These are phyloP conservation scores for Chrysoporthe austroafricana DNA, from an alignment of 2,329 filamentous ascomycete species.

Conservation along the genomic window DNA sequence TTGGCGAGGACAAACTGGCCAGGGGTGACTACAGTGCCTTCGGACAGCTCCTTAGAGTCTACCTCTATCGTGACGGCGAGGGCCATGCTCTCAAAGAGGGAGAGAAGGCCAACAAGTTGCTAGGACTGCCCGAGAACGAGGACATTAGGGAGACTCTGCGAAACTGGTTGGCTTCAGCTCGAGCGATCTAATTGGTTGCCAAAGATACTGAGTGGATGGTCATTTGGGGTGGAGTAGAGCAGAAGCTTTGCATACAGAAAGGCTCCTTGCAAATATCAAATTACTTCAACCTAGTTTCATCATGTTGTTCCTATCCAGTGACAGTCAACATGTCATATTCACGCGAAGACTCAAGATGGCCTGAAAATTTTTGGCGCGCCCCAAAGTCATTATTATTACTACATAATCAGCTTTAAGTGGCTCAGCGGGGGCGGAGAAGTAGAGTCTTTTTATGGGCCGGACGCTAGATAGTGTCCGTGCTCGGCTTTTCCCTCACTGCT, in stretches of 20 bases:
- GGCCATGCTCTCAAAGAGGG: constrained; percentile 33
- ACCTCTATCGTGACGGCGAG: constrained; percentile 43
- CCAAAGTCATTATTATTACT: not conserved
- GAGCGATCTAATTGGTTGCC: not conserved
- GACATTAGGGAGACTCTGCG: constrained; percentile 28
- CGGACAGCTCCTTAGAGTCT: constrained; percentile 34
- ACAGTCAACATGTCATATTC: no score
- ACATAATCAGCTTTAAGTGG: not conserved
- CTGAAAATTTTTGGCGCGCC: not conserved
- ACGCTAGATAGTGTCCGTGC: no score
- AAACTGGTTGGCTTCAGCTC: constrained; percentile 21
- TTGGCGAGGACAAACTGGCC: constrained; percentile 46
- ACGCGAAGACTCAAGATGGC: no score
- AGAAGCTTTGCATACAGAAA: not conserved
- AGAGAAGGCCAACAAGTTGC: constrained; percentile 35
- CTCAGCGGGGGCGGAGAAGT: no score
- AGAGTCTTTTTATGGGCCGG: no score
- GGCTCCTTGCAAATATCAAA: not conserved
- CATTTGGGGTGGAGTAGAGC: not conserved
- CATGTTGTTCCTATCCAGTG: no score
- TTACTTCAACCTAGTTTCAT: not conserved
- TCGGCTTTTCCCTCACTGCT: no score
- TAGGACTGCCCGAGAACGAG: constrained; percentile 31
- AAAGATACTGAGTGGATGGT: not conserved
- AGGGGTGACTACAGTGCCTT: constrained; percentile 44